Evolutionary conservation across 495 filamentous ascomycete genomes (phyloP), one percentile per base, ranked within the genome.

Genomic region (Hypoxylon intermedium): DNA sequence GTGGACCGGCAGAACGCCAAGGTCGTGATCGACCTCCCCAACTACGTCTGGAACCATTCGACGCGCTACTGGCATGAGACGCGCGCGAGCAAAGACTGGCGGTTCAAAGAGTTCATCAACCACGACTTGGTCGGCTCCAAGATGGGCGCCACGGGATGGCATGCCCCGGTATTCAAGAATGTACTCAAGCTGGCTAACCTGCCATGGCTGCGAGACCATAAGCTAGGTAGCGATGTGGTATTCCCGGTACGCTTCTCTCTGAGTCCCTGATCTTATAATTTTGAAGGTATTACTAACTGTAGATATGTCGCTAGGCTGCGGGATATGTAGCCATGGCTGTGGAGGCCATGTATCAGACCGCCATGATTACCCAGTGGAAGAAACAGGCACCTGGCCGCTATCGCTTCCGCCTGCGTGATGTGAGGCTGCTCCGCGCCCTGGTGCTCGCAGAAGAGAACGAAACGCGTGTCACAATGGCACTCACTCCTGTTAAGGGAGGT

Each of bases 1-100:
- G 13, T 50, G 9, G 26, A n/a, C 13, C 5, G 13, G 6, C 9
- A 36, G n/a, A 41, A 13, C 0, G 28, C 37, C 20, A 33, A 42
- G 0, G 26, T 44, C 23, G 45, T 53, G 0, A 50, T 71, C 9
- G 71, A 82, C 46, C 60, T 84, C 0, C 82, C 80, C 0, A 65
- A 70, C 16, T 83, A 83, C 38, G 20, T 43, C 3, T 83, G 78
- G 70, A 74, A 81, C 37, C 79, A 82, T 28, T 51, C 65, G 30
- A 67, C 60, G 11, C 74, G 53, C 11, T 65, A 67, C 16, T 54
- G 75, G 18, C 66, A 70, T 30, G 75, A 78, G 38, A 72, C 34
- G 16, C 0, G 49, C 51, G 4, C 68, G 36, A 38, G 69, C 62
- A 58, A 68, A 36, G 61, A 62, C 33, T 52, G 54, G 53, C 37